Conservation (phyloP, 2,329 filamentous ascomycete species). For the Aschersonia sp. region DNA sequence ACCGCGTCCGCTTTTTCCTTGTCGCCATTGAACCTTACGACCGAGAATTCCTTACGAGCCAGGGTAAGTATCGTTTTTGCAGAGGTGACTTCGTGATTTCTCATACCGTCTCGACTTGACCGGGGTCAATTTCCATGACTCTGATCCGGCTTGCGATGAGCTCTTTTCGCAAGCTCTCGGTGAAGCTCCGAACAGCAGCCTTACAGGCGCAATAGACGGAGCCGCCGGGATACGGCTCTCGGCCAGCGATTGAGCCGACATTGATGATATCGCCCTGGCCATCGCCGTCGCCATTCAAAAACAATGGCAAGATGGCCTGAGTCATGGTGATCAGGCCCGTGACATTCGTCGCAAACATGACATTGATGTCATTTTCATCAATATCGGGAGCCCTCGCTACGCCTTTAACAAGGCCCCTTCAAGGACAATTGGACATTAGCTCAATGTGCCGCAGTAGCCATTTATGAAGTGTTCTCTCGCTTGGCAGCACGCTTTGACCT, state of each 20-base stretch:
- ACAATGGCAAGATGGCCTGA: slow-evolving; percentile 73
- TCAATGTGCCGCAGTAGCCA: neutral
- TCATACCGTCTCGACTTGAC: slow-evolving; percentile 72
- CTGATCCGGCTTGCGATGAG: slow-evolving; percentile 67
- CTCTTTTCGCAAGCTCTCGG: slow-evolving; percentile 70
- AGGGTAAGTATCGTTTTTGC: neutral
- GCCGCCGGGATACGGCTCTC: slow-evolving; percentile 73
- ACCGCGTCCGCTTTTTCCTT: slow-evolving; percentile 82
- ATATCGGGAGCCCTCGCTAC: slow-evolving; percentile 79
- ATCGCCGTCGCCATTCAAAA: slow-evolving; percentile 59
- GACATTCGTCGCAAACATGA: slow-evolving; percentile 90
- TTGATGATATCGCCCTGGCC: slow-evolving; percentile 92
- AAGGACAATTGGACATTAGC: no score
- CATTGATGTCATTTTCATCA: slow-evolving; percentile 61
- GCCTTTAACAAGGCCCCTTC: slow-evolving; percentile 69
- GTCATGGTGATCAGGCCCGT: slow-evolving; percentile 94
- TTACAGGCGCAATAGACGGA: slow-evolving; percentile 92
- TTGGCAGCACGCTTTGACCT: no score
- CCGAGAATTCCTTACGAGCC: slow-evolving; percentile 56
- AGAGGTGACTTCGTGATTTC: neutral
- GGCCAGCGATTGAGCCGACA: slow-evolving; percentile 75
- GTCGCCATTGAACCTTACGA: slow-evolving; percentile 80
- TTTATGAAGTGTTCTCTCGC: neutral
- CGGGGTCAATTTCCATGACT: slow-evolving; percentile 80
- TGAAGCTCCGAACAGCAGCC: slow-evolving; percentile 74